These are phyloP conservation scores for Claviceps lovelessii DNA, from an alignment of 2,329 filamentous ascomycete genomes.

Conservation along the genomic window DNA sequence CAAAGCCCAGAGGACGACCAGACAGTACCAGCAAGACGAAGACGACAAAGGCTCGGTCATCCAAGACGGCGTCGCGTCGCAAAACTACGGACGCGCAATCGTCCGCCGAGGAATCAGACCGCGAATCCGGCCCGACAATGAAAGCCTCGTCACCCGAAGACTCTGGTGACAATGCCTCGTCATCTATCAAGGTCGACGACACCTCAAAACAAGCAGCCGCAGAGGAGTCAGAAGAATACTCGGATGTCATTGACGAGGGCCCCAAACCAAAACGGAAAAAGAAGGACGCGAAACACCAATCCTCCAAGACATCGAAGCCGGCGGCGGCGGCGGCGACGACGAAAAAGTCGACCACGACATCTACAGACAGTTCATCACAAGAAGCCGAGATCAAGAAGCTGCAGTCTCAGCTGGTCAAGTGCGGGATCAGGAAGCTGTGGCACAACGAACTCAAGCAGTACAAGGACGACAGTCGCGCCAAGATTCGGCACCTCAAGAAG, in stretches of 20 bases:
- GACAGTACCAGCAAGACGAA: background rate
- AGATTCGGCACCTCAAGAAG: constrained; percentile 65
- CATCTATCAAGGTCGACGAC: constrained; percentile 9
- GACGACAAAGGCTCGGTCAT: constrained; percentile 3
- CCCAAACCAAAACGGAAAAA: constrained; percentile 45
- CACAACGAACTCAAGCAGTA: constrained; percentile 65
- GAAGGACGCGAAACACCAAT: constrained; percentile 22
- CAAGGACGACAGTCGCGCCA: constrained; percentile 55
- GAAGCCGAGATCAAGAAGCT: constrained; percentile 76
- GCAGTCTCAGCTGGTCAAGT: constrained; percentile 76
- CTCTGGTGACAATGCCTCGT: constrained; percentile 10
- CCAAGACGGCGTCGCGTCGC: constrained; percentile 5
- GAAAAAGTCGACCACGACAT: constrained; percentile 16
- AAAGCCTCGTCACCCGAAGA: constrained; percentile 6
- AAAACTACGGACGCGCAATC: constrained; percentile 7
- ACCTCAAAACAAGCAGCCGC: constrained; percentile 11
- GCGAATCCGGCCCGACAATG: constrained; percentile 6
- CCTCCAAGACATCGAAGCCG: constrained; percentile 16
- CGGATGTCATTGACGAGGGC: constrained; percentile 57
- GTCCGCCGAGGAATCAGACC: constrained; percentile 4
- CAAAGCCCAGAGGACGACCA: background rate
- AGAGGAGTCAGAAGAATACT: constrained; percentile 27
- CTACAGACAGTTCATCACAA: constrained; percentile 43
- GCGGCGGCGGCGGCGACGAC: constrained; percentile 6
- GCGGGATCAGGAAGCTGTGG: constrained; percentile 88